Evolutionary conservation across 1,284 basidiomycete species (phyloP).

Genomic region (Cyathus olla): DNA sequence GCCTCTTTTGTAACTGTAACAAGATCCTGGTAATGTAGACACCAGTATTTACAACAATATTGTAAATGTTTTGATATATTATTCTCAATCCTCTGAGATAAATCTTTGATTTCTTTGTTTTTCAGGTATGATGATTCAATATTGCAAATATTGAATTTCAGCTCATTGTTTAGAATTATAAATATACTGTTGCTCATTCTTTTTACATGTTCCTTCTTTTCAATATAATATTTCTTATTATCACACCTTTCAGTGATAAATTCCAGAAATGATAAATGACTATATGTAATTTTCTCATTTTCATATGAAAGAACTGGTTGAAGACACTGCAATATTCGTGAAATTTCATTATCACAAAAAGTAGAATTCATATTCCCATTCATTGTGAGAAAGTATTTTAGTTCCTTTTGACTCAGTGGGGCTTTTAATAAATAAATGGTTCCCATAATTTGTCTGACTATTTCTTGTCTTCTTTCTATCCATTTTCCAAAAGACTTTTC

Average conservation of each 20-base stretch:
- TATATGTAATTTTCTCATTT: neutral
- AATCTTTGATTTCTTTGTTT: no score
- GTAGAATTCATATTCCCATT: neutral
- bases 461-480: neutral
- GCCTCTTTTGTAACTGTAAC: neutral
- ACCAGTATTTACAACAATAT: neutral
- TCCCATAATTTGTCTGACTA: neutral
- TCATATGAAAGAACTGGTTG: neutral
- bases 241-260: neutral
- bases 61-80: neutral
- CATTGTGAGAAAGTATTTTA: neutral
- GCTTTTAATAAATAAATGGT: neutral
- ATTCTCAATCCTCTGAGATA: neutral
- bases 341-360: neutral
- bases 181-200: neutral
- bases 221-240: neutral
- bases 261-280: no score
- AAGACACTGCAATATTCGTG: neutral
- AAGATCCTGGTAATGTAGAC: neutral
- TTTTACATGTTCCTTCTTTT: neutral
- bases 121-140: neutral
- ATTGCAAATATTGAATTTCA: constrained; percentile 1
- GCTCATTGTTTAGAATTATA: neutral
- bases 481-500: neutral
- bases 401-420: neutral